phyloP scores from a whole-genome alignment of 257 asterid species.

The Euphrasia confusa region DNA sequence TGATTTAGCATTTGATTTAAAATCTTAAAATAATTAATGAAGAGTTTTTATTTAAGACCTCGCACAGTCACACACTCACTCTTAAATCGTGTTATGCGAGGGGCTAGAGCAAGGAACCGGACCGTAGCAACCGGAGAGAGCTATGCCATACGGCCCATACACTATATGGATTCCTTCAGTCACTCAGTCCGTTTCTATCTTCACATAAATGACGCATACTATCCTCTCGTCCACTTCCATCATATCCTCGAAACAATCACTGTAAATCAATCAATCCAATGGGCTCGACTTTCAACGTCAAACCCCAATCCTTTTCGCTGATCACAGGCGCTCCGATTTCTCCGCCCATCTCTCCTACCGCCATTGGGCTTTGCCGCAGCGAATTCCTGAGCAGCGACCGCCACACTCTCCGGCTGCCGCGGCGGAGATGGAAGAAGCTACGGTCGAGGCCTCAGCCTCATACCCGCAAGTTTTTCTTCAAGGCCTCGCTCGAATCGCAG shows the following conservation, averaged over 20 bases:
- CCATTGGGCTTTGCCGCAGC: conserved; percentile 43
- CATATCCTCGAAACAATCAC: conserved; percentile 19
- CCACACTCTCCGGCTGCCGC: conserved; percentile 51
- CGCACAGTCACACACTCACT: too few relatives aligned
- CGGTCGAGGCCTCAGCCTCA: conserved; percentile 39
- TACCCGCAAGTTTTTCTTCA: conserved; percentile 30
- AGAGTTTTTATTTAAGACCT: too few relatives aligned
- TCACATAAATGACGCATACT: not conserved
- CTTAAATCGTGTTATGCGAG: too few relatives aligned
- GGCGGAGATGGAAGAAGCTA: conserved; percentile 39
- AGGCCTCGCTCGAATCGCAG: conserved; percentile 73
- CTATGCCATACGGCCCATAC: too few relatives aligned
- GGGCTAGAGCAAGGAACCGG: too few relatives aligned
- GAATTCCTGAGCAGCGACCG: conserved; percentile 43
- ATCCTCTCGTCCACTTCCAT: conserved; percentile 1
- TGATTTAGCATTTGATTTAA: too few relatives aligned
- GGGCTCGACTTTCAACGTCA: conserved; percentile 57
- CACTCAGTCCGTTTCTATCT: not conserved
- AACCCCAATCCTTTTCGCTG: conserved; percentile 36
- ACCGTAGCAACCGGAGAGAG: too few relatives aligned
- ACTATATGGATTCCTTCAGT: not conserved
- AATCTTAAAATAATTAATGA: too few relatives aligned
- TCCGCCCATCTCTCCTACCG: conserved; percentile 37
- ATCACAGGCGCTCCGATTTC: conserved; percentile 37
- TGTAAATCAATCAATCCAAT: conserved; percentile 34